phyloP scores from a whole-genome alignment of 805 yeast species.

The Wickerhamomyces canadensis region DNA sequence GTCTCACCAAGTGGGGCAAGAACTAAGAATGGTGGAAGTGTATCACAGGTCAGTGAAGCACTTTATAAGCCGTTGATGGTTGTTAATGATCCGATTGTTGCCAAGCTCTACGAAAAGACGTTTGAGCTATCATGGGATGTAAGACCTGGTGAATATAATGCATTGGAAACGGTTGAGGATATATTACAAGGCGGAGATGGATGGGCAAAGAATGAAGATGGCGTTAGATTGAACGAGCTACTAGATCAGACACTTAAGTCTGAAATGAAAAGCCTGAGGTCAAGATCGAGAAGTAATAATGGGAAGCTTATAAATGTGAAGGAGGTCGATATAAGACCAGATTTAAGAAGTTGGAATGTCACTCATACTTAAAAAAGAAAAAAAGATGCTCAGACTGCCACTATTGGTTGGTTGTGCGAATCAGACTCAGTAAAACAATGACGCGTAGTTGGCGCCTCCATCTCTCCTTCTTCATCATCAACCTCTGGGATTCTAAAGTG shows the following conservation, averaged over 20 bases:
- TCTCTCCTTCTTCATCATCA: neutral
- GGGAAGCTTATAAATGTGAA: slow-evolving; percentile 3
- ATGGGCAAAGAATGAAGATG: slow-evolving; percentile 48
- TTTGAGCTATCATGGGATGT: slow-evolving; percentile 60
- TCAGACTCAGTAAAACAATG: neutral
- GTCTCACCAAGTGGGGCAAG: neutral
- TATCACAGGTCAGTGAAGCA: slow-evolving; percentile 2
- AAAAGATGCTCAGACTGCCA: neutral
- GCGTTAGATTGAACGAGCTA: slow-evolving; percentile 35
- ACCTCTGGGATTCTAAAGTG: neutral
- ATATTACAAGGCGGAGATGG: slow-evolving; percentile 70
- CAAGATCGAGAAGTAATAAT: neutral
- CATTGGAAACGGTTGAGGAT: slow-evolving; percentile 69
- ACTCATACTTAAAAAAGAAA: slow-evolving; percentile 1
- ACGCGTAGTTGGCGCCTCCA: neutral
- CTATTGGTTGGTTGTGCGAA: neutral
- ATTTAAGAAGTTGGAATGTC: slow-evolving; percentile 38
- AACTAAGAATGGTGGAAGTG: neutral
- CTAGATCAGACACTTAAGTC: slow-evolving; percentile 9
- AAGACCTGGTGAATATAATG: slow-evolving; percentile 51
- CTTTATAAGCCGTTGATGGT: slow-evolving; percentile 13
- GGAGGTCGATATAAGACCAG: slow-evolving; percentile 29
- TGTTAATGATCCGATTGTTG: slow-evolving; percentile 42
- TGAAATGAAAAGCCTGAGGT: neutral
- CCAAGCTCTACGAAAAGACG: slow-evolving; percentile 45